phyloP scores from a whole-genome alignment of 169 alveolate species.

The Plasmodium adleri region DNA sequence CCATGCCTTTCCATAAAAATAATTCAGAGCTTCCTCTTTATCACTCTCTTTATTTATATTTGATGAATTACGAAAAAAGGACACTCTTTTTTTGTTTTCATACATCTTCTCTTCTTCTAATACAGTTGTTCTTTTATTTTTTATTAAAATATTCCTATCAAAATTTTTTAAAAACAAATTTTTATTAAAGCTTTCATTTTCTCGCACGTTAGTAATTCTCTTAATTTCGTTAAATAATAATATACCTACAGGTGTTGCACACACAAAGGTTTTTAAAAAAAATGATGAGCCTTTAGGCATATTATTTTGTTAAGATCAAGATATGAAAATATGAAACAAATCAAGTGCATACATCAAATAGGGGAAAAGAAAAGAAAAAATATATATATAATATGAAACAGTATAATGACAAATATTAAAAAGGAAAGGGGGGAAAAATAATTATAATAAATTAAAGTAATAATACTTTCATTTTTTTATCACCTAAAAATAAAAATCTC shows the following conservation, averaged over 20 bases:
- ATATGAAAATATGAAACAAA: no score
- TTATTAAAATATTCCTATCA: slow-evolving; percentile 15
- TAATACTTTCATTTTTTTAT: no score
- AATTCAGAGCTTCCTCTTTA: slow-evolving; percentile 41
- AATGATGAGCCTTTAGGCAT: slow-evolving; percentile 23
- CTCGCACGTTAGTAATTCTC: slow-evolving; percentile 41
- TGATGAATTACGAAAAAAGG: not conserved
- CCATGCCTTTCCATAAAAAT: slow-evolving; percentile 77
- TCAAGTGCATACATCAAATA: no score
- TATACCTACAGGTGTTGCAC: slow-evolving; percentile 38
- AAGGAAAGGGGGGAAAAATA: no score
- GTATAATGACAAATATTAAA: no score
- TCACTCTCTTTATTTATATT: not conserved
- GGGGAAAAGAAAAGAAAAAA: no score
- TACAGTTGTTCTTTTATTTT: not conserved
- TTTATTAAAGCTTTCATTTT: slow-evolving; percentile 54
- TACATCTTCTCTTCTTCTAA: not conserved
- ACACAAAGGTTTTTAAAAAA: slow-evolving; percentile 30
- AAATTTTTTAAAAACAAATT: slow-evolving; percentile 65
- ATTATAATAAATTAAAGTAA: no score
- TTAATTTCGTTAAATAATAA: slow-evolving; percentile 55
- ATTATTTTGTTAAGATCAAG: not conserved
- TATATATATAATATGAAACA: not conserved
- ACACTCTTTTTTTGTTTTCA: not conserved
- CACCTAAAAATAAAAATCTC: no score